These are phyloP conservation scores for Diaporthe nobilis DNA, from an alignment of 2,329 filamentous ascomycete species.

Conservation along the genomic window DNA sequence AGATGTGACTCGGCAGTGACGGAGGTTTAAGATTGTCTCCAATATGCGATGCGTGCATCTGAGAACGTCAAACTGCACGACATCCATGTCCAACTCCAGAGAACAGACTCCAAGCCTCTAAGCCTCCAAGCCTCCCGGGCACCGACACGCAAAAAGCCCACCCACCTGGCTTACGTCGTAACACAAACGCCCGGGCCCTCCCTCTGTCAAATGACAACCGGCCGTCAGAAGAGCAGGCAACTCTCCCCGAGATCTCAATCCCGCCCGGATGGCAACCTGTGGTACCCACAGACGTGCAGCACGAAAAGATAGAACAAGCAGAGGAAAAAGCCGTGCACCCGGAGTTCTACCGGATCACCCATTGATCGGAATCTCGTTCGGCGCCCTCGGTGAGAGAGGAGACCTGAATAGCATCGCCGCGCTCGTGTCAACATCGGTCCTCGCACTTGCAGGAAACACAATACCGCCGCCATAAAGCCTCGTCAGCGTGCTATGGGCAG, in stretches of 20 bases:
- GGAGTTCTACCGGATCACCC: slow-evolving; percentile 23
- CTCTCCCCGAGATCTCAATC: slow-evolving; percentile 16
- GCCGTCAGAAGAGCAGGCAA: slow-evolving; percentile 25
- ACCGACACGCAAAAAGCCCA: background rate
- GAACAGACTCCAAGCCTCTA: slow-evolving; percentile 3
- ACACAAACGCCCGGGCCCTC: slow-evolving; percentile 3
- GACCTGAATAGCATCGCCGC: background rate
- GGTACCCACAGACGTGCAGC: slow-evolving; percentile 17
- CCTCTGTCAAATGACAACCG: slow-evolving; percentile 11
- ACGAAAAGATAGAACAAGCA: background rate
- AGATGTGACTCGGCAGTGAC: slow-evolving; percentile 32
- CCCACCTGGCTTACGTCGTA: slow-evolving; percentile 3
- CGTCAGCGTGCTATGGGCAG: slow-evolving; percentile 45
- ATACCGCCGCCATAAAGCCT: slow-evolving; percentile 31
- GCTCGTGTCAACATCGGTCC: background rate
- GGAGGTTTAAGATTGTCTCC: slow-evolving; percentile 32
- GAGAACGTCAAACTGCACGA: slow-evolving; percentile 25
- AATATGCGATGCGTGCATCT: slow-evolving; percentile 26
- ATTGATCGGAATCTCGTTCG: slow-evolving; percentile 16
- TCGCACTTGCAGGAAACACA: slow-evolving; percentile 15
- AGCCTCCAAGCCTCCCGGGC: background rate
- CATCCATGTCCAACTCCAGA: slow-evolving; percentile 4
- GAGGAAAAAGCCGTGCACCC: slow-evolving; percentile 8
- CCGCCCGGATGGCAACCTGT: slow-evolving; percentile 6
- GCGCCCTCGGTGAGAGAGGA: background rate